Base-by-base conservation (phyloP, 1,284 basidiomycete species). In the Lignosus rhinocerotis region DNA sequence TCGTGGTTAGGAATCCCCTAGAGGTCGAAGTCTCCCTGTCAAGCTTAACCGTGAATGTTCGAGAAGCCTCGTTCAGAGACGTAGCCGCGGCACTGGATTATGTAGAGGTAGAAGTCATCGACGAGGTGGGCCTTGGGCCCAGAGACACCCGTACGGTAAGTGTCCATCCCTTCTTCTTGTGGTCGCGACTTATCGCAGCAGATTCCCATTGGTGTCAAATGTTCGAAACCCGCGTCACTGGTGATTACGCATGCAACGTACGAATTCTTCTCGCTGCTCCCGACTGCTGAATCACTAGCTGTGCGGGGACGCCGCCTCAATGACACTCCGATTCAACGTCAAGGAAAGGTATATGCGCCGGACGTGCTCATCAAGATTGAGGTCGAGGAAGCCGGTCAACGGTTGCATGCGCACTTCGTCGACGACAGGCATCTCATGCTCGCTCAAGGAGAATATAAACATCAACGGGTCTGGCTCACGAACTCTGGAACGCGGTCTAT, bases 221-320 rank as follows among this genome's bases (percentile, higher is more conserved):
- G 79, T 30, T 77, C 72, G 4, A 76, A 72, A 48, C 74, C 85
- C 0, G 77, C 79, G 5, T 78, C 79, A 3, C 68, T 93, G n/a
- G 73, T 73, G 30, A 73, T 92, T 34, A 80, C 82, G 5, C 74
- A 83, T 51, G 76, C 80, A 32, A 78, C 76, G 48, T 93, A 88
- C 63, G 71, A 83, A 42, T 93, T 93, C 70, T 78, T 93, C 43
- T 81, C 80, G 8, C 76, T 91, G 32, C 77, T 92, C 32, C 83
- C 86, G 12, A 73, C 78, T 14, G 76, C 69, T 3, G 90, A 93
- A 67, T 76, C 83, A 3, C 75, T 93, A 5, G 76, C 83, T 19
- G 78, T 77, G 45, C 85, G 85, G 17, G 91, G 91, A 21, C 80
- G 76, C 53, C 76, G 90, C 58, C 75, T 93, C 32, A 85, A 93